A percentile compares a stretch with the other conserved stretches of the same genome.
phyloP scores from a whole-genome alignment of 164 flowering plant species.

The Akebia trifoliata region DNA sequence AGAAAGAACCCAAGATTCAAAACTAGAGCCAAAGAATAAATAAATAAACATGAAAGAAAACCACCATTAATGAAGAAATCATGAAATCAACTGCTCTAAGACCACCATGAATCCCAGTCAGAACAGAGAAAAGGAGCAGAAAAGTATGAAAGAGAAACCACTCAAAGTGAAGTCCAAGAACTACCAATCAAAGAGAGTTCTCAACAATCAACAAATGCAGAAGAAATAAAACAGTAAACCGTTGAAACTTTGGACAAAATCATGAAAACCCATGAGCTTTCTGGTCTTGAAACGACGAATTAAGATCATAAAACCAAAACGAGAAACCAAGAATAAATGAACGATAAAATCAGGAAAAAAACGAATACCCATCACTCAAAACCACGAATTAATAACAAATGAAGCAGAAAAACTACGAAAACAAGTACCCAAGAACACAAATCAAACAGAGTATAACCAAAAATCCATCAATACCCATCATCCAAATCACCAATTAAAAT shows the following conservation, averaged over 20 bases:
- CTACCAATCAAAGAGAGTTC: background rate
- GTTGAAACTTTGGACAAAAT: background rate
- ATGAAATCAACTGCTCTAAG: background rate
- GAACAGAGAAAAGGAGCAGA: background rate
- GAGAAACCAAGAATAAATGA: too few relatives aligned
- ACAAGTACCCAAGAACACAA: background rate
- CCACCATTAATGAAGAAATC: background rate
- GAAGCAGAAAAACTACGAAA: background rate
- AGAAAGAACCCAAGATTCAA: slow-evolving; percentile 7
- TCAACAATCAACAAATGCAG: slow-evolving; percentile 1
- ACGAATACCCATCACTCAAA: background rate
- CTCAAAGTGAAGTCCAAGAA: background rate
- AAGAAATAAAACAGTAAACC: background rate
- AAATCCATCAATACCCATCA: slow-evolving; percentile 2
- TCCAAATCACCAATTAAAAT: slow-evolving; percentile 4
- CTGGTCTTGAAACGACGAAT: background rate
- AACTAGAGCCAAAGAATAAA: background rate
- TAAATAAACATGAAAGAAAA: background rate
- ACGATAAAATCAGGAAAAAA: too few relatives aligned
- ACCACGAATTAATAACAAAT: background rate
- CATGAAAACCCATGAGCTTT: background rate
- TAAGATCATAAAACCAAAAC: background rate
- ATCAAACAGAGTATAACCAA: background rate
- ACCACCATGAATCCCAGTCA: background rate
- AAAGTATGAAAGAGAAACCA: background rate